Conservation (phyloP, 345 rosid genomes). For the Rhizophora mangle region DNA sequence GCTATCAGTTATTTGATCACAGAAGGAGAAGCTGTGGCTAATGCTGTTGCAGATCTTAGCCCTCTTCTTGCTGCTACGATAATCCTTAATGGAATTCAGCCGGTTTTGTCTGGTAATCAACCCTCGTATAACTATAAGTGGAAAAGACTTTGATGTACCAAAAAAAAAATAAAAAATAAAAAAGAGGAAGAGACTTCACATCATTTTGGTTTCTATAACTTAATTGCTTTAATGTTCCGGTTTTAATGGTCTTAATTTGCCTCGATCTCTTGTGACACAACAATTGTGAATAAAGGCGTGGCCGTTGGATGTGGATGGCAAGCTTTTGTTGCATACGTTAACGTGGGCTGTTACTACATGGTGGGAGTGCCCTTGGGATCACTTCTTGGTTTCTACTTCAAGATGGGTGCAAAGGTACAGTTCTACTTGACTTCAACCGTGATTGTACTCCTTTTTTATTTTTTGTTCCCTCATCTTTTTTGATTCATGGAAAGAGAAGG, state of each 20-base stretch:
- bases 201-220: no score
- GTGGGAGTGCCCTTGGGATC: slow-evolving; percentile 63
- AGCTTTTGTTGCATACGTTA: slow-evolving; percentile 65
- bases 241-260: background rate
- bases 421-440: background rate
- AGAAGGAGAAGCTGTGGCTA: slow-evolving; percentile 41
- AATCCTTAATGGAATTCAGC: slow-evolving; percentile 62
- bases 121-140: no score
- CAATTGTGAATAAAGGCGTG: slow-evolving; percentile 41
- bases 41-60: slow-evolving; percentile 54
- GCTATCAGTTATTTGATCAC: slow-evolving; percentile 55
- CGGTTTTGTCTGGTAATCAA: slow-evolving; percentile 53
- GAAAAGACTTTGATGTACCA: no score
- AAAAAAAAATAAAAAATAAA: no score
- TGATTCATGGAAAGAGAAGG: background rate
- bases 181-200: no score
- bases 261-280: background rate
- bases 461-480: no score
- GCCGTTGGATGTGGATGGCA: slow-evolving; percentile 93
- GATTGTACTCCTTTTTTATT: background rate
- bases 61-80: slow-evolving; percentile 52
- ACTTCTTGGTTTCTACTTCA: slow-evolving; percentile 59
- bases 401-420: slow-evolving; percentile 59
- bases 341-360: slow-evolving; percentile 60
- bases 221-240: background rate